These are phyloP conservation scores for Abelmoschus esculentus DNA, from an alignment of 345 rosid genomes.

Conservation along the genomic window DNA sequence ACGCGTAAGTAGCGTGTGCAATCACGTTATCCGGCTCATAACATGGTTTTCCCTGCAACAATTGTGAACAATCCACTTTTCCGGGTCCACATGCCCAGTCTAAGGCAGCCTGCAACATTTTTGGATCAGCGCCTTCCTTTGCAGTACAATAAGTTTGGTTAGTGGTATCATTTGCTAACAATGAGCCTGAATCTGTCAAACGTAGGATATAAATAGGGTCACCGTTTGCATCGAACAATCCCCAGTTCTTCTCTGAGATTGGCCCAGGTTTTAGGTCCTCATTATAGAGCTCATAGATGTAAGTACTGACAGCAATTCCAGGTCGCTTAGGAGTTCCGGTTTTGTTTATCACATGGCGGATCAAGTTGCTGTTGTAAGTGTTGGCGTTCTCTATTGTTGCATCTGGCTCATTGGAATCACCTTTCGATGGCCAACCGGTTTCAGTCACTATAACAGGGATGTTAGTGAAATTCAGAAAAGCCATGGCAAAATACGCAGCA, in stretches of 20 bases:
- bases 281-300: constrained; percentile 63
- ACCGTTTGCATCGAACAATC: constrained; percentile 58
- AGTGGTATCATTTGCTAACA: constrained; percentile 57
- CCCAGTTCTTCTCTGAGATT: constrained; percentile 68
- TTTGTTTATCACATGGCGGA: constrained; percentile 53
- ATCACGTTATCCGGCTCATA: constrained; percentile 56
- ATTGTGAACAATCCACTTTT: constrained; percentile 52
- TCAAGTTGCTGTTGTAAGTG: constrained; percentile 65
- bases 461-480: constrained; percentile 51
- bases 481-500: constrained; percentile 68
- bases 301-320: constrained; percentile 49
- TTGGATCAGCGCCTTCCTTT: constrained; percentile 48
- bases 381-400: constrained; percentile 63
- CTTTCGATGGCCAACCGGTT: constrained; percentile 75
- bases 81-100: constrained; percentile 82
- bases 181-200: constrained; percentile 48
- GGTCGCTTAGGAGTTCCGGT: constrained; percentile 75
- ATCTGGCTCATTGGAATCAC: constrained; percentile 54
- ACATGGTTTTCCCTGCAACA: constrained; percentile 51
- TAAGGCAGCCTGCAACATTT: constrained; percentile 69
- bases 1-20: constrained; percentile 61
- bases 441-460: constrained; percentile 58
- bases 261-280: constrained; percentile 55
- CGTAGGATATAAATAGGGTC: constrained; percentile 45
- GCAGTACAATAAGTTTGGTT: constrained; percentile 63